Percentiles rank a stretch among this genome's conserved stretches.
These are phyloP conservation scores for Straminergon stramineum DNA, from an alignment of 225 moss, liverwort and hornwort genomes.

Conservation along the genomic window DNA sequence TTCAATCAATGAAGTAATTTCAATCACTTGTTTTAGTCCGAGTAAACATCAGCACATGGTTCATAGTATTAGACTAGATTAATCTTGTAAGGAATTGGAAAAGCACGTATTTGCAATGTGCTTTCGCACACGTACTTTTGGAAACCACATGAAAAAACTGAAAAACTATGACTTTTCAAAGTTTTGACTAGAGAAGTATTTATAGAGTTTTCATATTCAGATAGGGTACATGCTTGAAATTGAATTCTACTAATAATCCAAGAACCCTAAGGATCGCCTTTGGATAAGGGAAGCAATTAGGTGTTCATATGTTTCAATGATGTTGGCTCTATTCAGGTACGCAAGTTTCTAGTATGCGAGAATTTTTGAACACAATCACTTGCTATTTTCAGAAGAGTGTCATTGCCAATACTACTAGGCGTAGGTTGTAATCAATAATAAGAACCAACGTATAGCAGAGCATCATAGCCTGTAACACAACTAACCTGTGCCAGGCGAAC, in stretches of 20 bases:
- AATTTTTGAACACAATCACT: neutral
- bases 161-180: neutral
- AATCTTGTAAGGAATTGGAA: neutral
- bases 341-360: neutral
- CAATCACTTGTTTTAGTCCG: neutral
- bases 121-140: neutral
- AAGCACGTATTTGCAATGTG: neutral
- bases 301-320: neutral
- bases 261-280: neutral
- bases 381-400: neutral
- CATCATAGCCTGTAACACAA: neutral
- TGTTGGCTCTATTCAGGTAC: neutral
- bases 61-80: neutral
- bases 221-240: neutral
- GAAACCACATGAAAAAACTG: neutral
- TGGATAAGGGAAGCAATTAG: neutral
- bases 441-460: neutral
- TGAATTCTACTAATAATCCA: neutral
- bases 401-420: neutral
- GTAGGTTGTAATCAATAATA: neutral
- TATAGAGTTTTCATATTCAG: neutral
- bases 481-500: constrained; percentile 82
- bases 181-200: neutral
- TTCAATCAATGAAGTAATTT: neutral
- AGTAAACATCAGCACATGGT: neutral